A percentile compares a stretch with the other conserved stretches of the same genome.
phyloP scores from a whole-genome alignment of 2,329 filamentous ascomycete genomes.

The Fusarium odoratissimum region DNA sequence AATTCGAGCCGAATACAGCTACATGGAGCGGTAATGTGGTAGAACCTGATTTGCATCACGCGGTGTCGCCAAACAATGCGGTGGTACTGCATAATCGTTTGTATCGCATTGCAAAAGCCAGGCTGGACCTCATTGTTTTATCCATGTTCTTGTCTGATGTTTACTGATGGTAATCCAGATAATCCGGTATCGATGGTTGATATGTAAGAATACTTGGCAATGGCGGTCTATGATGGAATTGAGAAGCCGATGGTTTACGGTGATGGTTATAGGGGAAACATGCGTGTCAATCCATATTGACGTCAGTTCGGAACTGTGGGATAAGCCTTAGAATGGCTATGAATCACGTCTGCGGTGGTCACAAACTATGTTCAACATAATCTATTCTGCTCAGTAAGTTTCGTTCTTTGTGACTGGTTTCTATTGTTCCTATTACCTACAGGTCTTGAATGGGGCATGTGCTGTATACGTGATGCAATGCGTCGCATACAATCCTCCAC shows the following conservation, averaged over 20 bases:
- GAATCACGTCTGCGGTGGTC: background rate
- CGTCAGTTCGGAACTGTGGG: background rate
- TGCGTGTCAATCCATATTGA: background rate
- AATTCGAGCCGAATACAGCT: background rate
- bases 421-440: background rate
- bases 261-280: background rate
- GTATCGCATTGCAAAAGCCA: background rate
- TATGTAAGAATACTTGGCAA: background rate
- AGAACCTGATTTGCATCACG: constrained; percentile 74
- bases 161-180: background rate
- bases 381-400: background rate
- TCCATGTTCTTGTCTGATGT: background rate
- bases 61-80: constrained; percentile 68
- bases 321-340: background rate
- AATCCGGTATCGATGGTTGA: background rate
- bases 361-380: background rate
- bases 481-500: background rate
- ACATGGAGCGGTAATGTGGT: constrained; percentile 62
- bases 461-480: background rate
- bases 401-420: background rate
- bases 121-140: background rate
- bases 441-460: background rate
- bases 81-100: constrained; percentile 48
- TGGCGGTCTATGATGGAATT: background rate
- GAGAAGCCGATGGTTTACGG: too few relatives aligned